phyloP scores from a whole-genome alignment of 2,329 filamentous ascomycete species.

The Botrytis aclada region DNA sequence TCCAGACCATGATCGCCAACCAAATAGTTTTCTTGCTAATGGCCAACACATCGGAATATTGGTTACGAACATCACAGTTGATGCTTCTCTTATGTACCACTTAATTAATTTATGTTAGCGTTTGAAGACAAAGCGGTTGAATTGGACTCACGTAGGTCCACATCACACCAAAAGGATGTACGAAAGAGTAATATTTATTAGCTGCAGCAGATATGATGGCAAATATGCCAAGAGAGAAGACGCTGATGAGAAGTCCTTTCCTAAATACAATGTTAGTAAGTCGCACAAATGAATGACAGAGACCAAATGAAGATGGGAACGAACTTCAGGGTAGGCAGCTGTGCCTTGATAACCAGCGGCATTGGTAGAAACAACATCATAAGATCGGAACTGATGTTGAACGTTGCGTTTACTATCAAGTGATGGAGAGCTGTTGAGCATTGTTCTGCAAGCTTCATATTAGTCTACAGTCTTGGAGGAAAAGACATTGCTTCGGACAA shows the following conservation, averaged over 20 bases:
- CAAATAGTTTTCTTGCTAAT: conserved; percentile 11
- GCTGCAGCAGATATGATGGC: conserved; percentile 51
- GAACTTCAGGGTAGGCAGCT: conserved; percentile 40
- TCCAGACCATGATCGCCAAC: conserved; percentile 10
- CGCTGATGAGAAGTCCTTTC: conserved; percentile 49
- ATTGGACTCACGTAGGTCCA: conserved; percentile 31
- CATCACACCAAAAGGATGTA: conserved; percentile 37
- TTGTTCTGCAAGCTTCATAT: conserved; percentile 43
- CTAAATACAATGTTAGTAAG: conserved; percentile 28
- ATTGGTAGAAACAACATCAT: conserved; percentile 58
- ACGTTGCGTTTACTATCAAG: conserved; percentile 54
- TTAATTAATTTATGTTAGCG: conserved; percentile 31
- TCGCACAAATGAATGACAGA: background rate
- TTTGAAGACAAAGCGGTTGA: background rate
- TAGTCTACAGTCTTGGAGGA: background rate
- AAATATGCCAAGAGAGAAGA: conserved; percentile 48
- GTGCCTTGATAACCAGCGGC: conserved; percentile 46
- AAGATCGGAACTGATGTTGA: conserved; percentile 60
- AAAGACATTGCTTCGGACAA: conserved; percentile 25
- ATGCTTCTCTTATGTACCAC: conserved; percentile 55
- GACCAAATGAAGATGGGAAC: conserved; percentile 41
- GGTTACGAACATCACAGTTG: conserved; percentile 50
- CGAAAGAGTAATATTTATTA: conserved; percentile 47
- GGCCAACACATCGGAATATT: conserved; percentile 55
- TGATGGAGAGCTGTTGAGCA: conserved; percentile 57